Percentiles rank a stretch among this genome's conserved stretches.
These are phyloP conservation scores for Cryptosporidium felis DNA, from an alignment of 169 alveolate genomes.

Conservation along the genomic window DNA sequence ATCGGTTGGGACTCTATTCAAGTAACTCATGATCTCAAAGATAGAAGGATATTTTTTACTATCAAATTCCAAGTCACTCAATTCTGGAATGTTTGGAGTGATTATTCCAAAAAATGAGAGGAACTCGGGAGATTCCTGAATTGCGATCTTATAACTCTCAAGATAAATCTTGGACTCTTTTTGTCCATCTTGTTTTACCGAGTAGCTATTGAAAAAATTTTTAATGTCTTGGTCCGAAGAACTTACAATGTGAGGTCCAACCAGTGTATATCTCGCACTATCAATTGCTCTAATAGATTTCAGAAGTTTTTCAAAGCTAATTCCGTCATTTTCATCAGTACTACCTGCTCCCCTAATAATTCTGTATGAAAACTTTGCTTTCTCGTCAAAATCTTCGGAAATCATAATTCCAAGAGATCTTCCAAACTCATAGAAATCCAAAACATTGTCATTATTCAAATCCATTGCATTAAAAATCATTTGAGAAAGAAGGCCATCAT, in stretches of 20 bases:
- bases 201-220: slow-evolving; percentile 71
- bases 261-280: slow-evolving; percentile 68
- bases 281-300: slow-evolving; percentile 69
- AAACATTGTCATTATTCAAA: slow-evolving; percentile 76
- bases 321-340: slow-evolving; percentile 52
- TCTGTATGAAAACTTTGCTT: slow-evolving; percentile 78
- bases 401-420: slow-evolving; percentile 81
- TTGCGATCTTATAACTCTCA: slow-evolving; percentile 29
- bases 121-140: slow-evolving; percentile 51
- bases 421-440: slow-evolving; percentile 81
- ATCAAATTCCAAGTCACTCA: slow-evolving; percentile 22
- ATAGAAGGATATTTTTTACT: not conserved
- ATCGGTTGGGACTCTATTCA: not conserved
- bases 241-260: slow-evolving; percentile 58
- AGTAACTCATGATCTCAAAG: not conserved
- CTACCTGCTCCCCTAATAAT: slow-evolving; percentile 72
- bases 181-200: slow-evolving; percentile 53
- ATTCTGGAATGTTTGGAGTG: slow-evolving; percentile 30
- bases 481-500: slow-evolving; percentile 65
- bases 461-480: slow-evolving; percentile 84
- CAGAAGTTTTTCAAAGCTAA: slow-evolving; percentile 57
- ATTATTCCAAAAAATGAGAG: slow-evolving; percentile 66
- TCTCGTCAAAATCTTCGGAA: slow-evolving; percentile 77
- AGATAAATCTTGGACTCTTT: slow-evolving; percentile 27
- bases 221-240: slow-evolving; percentile 63